Base-by-base conservation (phyloP, 768 basidiomycete genomes). In the Boletus rubropictus region DNA sequence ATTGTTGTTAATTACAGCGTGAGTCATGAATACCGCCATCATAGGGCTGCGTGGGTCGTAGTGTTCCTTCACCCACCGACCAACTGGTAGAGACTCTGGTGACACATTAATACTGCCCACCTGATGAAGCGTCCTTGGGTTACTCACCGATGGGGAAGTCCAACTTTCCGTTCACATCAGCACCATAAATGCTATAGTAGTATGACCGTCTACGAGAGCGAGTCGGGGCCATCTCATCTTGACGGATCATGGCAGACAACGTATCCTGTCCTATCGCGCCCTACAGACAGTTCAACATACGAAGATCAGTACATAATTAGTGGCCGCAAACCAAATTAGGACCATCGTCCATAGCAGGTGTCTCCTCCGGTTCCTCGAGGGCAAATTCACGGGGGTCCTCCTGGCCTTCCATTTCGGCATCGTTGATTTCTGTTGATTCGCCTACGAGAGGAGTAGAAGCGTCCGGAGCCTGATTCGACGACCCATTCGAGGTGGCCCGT, bases 261-360 rank as follows among this genome's bases (percentile, higher is more conserved):
- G 84, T 79, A 56, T 89, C 86, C 53, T 88, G 84, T 15, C 82
- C 77, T 42, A 88, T 83, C 7, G 57, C 54, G n/a, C 85, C 86
- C 85, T 87, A 53, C 15, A 46, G 39, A 48, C 27, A 29, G 46
- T 52, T 54, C 31, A 51, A 49, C 38, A 44, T 27, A 41, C 39
- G 15, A 39, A 36, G 27, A 39, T 7, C 34, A 38, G 2, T 4
- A 47, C 35, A 37, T 31, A 39, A 28, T 25, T 48, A 44, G 12
- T 7, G 34, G 34, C 24, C 20, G 28, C 60, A 39, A 52, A 68
- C 60, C 52, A 63, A 51, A 36, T 65, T 64, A 42, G 33, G 56
- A 8, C 48, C 63, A 34, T 57, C 62, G 4, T 17, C 28, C 14
- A 43, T 17, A 12, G 35, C 4, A n/a, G 35, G 39, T 5, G 44